A percentile compares a stretch with the other conserved stretches of the same genome.
Conservation (phyloP, 129 eudicot species). For the Solidago caesia region DNA sequence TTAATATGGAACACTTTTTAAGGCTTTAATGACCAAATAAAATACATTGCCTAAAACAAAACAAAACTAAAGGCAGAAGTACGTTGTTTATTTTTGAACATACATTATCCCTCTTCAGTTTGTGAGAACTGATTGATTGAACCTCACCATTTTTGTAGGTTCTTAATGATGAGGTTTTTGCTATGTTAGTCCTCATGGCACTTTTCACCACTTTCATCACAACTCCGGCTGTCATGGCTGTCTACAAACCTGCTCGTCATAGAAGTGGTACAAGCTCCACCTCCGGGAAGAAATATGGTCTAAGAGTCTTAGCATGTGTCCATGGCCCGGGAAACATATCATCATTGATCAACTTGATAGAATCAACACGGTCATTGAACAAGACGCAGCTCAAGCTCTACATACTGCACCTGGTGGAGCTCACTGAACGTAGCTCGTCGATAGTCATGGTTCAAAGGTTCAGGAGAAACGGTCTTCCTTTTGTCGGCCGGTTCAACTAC, state of each 20-base stretch:
- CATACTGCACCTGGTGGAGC: conserved; percentile 75
- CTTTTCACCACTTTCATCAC: conserved; percentile 86
- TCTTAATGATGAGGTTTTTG: conserved; percentile 77
- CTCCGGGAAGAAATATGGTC: conserved; percentile 41
- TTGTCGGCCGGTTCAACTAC: conserved; percentile 44
- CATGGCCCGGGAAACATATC: conserved; percentile 76
- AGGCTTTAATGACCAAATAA: too few relatives aligned
- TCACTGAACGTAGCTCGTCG: conserved; percentile 83
- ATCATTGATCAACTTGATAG: conserved; percentile 58
- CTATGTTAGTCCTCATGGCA: conserved; percentile 89
- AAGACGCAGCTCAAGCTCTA: conserved; percentile 63
- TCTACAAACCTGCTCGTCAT: conserved; percentile 52
- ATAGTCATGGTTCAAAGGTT: conserved; percentile 72
- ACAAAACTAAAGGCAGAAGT: not conserved
- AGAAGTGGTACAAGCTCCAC: conserved; percentile 20
- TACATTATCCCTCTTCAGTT: not conserved
- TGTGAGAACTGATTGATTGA: not conserved
- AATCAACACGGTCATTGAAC: conserved; percentile 57
- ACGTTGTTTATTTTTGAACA: not conserved
- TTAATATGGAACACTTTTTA: too few relatives aligned
- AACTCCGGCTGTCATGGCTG: conserved; percentile 76
- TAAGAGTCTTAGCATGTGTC: conserved; percentile 70
- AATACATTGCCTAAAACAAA: not conserved
- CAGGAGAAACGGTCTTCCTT: conserved; percentile 67
- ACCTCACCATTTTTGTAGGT: conserved; percentile 42